These are phyloP conservation scores for Nicotiana obtusifolia DNA, from an alignment of 257 asterid species.

Conservation along the genomic window DNA sequence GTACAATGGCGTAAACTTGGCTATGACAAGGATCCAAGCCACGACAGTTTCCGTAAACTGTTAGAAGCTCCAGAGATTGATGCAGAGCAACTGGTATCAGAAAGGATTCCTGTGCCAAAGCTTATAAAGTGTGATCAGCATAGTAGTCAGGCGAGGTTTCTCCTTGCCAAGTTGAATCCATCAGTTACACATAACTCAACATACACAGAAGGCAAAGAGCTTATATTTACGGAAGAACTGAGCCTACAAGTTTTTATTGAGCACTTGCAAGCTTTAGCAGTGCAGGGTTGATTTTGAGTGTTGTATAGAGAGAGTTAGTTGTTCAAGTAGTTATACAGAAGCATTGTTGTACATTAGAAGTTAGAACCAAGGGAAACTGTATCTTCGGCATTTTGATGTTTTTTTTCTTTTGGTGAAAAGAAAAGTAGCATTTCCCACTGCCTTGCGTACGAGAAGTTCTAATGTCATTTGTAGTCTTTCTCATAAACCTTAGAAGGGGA, in stretches of 20 bases:
- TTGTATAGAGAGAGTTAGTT: constrained; percentile 3
- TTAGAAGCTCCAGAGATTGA: constrained; percentile 86
- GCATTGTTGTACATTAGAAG: constrained; percentile 19
- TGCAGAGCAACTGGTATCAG: constrained; percentile 67
- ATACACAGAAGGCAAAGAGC: constrained; percentile 45
- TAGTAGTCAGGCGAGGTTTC: constrained; percentile 91
- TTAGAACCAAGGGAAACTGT: constrained; percentile 3
- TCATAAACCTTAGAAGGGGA: too few species aligned
- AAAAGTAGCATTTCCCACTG: not conserved
- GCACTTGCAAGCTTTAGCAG: constrained; percentile 83
- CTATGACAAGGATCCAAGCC: constrained; percentile 63
- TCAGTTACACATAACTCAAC: constrained; percentile 73
- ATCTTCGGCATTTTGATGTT: not conserved
- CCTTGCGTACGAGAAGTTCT: not conserved
- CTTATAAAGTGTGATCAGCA: constrained; percentile 87
- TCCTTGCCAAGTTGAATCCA: constrained; percentile 86
- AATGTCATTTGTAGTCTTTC: too few species aligned
- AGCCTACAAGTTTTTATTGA: constrained; percentile 81
- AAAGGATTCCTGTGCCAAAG: constrained; percentile 80
- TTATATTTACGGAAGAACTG: constrained; percentile 79
- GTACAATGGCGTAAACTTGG: constrained; percentile 89
- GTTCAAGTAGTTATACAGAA: not conserved
- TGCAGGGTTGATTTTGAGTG: constrained; percentile 52
- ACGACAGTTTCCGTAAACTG: constrained; percentile 67
- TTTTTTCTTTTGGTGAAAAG: not conserved